phyloP scores from a whole-genome alignment of 352 stramenopile genomes.

The Hyaloperonospora arabidopsidis region DNA sequence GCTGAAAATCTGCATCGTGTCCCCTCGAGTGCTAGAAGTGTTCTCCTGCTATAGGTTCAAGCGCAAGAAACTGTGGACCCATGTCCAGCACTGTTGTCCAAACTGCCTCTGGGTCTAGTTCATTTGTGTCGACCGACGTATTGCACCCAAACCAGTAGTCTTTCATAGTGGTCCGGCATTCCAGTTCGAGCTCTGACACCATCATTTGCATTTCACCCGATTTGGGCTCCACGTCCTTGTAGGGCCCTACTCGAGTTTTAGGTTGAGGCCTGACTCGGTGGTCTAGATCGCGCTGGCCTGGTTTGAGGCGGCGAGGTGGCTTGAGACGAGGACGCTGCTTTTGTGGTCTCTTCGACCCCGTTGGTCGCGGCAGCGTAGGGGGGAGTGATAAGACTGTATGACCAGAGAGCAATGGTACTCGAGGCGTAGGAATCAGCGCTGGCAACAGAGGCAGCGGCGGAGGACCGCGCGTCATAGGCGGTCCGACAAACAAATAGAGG shows the following conservation, averaged over 20 bases:
- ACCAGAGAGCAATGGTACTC: neutral
- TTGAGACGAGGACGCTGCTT: slow-evolving; percentile 16
- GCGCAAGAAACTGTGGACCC: slow-evolving; percentile 17
- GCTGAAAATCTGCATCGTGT: too few species aligned
- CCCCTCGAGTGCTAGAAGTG: slow-evolving; percentile 4
- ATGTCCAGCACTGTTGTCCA: slow-evolving; percentile 21
- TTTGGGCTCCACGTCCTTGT: slow-evolving; percentile 1
- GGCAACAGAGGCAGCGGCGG: slow-evolving; percentile 14
- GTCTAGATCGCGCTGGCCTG: slow-evolving; percentile 11
- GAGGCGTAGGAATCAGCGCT: slow-evolving; percentile 6
- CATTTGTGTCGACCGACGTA: neutral
- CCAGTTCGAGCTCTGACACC: slow-evolving; percentile 20
- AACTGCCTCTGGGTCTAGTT: slow-evolving; percentile 5
- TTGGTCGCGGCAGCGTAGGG: slow-evolving; percentile 15
- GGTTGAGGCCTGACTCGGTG: slow-evolving; percentile 10
- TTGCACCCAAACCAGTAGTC: slow-evolving; percentile 7
- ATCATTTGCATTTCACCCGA: slow-evolving; percentile 15
- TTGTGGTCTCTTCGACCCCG: slow-evolving; percentile 10
- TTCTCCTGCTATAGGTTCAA: slow-evolving; percentile 11
- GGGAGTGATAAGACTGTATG: slow-evolving; percentile 6
- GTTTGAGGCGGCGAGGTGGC: slow-evolving; percentile 16
- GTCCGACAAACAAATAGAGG: slow-evolving; percentile 25
- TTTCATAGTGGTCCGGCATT: slow-evolving; percentile 13
- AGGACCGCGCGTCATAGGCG: slow-evolving; percentile 25
- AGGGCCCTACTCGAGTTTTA: slow-evolving; percentile 1